Evolutionary conservation across 1,284 basidiomycete genomes (phyloP).

Genomic region (Cryptococcus sp.): DNA sequence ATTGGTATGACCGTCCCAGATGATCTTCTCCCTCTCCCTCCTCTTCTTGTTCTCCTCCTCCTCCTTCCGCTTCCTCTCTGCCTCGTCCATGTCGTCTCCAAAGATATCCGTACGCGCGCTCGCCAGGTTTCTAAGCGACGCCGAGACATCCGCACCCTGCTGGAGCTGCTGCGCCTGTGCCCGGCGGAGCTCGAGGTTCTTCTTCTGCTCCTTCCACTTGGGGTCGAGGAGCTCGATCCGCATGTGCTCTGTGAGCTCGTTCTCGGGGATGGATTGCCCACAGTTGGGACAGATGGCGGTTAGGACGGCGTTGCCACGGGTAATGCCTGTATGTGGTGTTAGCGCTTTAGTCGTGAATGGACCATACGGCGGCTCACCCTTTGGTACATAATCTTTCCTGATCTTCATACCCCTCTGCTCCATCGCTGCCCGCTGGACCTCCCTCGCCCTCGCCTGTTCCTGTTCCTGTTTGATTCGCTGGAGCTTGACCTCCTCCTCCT

Average conservation of each 20-base stretch:
- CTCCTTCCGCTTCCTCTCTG: constrained; percentile 75
- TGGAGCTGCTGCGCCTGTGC: constrained; percentile 84
- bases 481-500: constrained; percentile 59
- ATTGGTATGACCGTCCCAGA: constrained; percentile 94
- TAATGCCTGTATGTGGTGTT: constrained; percentile 54
- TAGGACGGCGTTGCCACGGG: constrained; percentile 60
- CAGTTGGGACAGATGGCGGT: constrained; percentile 90
- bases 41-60: constrained; percentile 73
- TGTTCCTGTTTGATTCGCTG: constrained; percentile 69
- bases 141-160: constrained; percentile 82
- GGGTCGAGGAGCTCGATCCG: constrained; percentile 97
- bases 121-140: constrained; percentile 84
- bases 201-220: constrained; percentile 92
- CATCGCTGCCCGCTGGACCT: constrained; percentile 71
- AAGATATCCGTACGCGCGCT: constrained; percentile 91
- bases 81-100: constrained; percentile 78
- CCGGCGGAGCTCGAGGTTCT: constrained; percentile 77
- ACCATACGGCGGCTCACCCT: constrained; percentile 59
- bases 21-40: constrained; percentile 82
- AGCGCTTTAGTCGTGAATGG: constrained; percentile 8
- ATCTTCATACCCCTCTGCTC: constrained; percentile 88
- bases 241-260: constrained; percentile 96
- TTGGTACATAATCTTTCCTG: constrained; percentile 92
- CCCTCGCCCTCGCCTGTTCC: constrained; percentile 67
- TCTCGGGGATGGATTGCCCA: constrained; percentile 86